Evolutionary conservation across 345 rosid genomes (phyloP), one percentile per base, ranked within the genome.

Genomic region (Erodium maritimum): DNA sequence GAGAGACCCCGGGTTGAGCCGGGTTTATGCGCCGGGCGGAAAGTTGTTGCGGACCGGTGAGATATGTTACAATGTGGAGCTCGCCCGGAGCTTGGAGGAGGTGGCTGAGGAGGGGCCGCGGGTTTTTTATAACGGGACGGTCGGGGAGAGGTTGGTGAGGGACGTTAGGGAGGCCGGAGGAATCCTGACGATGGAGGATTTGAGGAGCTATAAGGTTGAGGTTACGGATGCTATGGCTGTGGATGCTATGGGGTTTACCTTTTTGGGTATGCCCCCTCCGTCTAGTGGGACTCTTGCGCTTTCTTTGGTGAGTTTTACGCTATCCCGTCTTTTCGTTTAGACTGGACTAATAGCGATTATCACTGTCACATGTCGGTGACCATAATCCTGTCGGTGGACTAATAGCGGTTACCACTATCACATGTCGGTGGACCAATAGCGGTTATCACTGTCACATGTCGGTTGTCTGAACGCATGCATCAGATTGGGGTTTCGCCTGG

Each of bases 181-280:
- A 65, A 85, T 88, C 65, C 63, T 93, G 54, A 81, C 93, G 3
- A 83, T 86, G 99, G 91, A 88, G 60, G 99, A 88, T 75, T 57
- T 86, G 23, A 69, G 76, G 75, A 88, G 77, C 67, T 93, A 88
- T 68, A 66, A 77, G 64, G 95, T 89, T 0, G 63, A 80, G 19
- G 79, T 87, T 19, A 73, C 53, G 0, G 81, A 86, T 60, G 89
- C 95, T 50, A 57, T 86, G 75, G 58, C 80, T 1, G 81, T 75
- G 11, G 64, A 82, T 55, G 75, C 74, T 1, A 79, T 83, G 88
- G 93, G 93, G 18, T 87, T 79, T 48, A 85, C 80, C 0, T 20
- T 88, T 21, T 73, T 70, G 0, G 99, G 96, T 64, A 88, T 93
- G 95, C 86, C 90, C 0, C 93, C 88, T 57, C 99, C 99, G 57